These are phyloP conservation scores for Alternaria arborescens DNA, from an alignment of 2,329 filamentous ascomycete genomes.

Conservation along the genomic window DNA sequence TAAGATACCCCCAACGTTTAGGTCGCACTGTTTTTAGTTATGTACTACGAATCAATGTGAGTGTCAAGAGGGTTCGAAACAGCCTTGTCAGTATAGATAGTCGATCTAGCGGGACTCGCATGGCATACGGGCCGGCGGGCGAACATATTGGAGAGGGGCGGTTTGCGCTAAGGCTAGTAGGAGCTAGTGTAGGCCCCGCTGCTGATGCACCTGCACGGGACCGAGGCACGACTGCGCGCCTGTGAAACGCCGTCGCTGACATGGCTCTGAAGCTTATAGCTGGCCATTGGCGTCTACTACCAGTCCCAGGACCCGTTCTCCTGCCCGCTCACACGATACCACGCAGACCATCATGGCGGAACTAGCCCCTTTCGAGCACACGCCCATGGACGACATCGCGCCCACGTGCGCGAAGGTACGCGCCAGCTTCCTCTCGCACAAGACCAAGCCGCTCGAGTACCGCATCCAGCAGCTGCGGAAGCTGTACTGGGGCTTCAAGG, in stretches of 20 bases:
- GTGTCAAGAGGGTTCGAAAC: not conserved
- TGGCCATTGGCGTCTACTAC: slow-evolving; percentile 1
- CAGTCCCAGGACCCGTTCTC: not conserved
- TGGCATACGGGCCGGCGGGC: not conserved
- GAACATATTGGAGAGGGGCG: not conserved
- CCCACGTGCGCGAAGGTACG: slow-evolving; percentile 62
- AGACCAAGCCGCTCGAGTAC: slow-evolving; percentile 83
- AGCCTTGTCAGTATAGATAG: not conserved
- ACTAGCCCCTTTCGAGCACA: slow-evolving; percentile 46
- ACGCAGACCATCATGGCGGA: slow-evolving; percentile 11
- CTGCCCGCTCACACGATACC: not conserved
- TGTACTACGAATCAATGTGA: too few species aligned
- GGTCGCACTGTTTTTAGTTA: too few species aligned
- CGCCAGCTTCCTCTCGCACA: slow-evolving; percentile 77
- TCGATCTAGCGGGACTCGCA: not conserved
- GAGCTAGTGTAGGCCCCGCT: not conserved
- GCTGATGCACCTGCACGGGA: not conserved
- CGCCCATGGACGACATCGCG: slow-evolving; percentile 47
- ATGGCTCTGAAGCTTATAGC: slow-evolving; percentile 6
- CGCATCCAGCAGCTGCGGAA: slow-evolving; percentile 86
- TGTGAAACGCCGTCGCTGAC: slow-evolving; percentile 1
- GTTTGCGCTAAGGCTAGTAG: not conserved
- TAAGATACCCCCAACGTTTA: too few species aligned
- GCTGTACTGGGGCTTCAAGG: slow-evolving; percentile 91
- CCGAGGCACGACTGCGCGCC: slow-evolving; percentile 14